These are phyloP conservation scores for Closterium sp. DNA, from an alignment of 139 green algal species.

Conservation along the genomic window DNA sequence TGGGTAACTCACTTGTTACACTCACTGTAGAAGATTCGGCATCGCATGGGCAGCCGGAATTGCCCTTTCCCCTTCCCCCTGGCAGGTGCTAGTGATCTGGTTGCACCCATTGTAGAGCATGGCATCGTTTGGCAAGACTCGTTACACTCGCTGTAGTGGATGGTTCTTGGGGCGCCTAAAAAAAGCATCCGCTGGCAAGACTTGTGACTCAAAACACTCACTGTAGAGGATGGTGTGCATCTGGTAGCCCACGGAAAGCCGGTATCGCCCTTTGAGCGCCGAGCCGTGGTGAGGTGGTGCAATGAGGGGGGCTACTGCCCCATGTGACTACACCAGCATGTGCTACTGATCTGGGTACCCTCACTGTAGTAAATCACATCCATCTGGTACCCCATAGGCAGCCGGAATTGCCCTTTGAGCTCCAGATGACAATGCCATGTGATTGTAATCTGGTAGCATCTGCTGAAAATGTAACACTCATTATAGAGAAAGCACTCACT, in stretches of 20 bases:
- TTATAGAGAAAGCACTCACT: constrained; percentile 34
- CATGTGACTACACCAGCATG: no score
- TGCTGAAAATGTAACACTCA: no score
- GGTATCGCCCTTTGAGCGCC: constrained; percentile 8
- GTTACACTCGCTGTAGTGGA: neutral
- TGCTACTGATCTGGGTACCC: neutral
- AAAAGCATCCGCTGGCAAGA: no score
- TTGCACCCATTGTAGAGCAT: no score
- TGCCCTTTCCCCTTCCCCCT: no score
- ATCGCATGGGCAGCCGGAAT: constrained; percentile 42
- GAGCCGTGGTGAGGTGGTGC: no score
- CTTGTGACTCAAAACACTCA: no score
- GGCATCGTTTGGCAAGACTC: neutral
- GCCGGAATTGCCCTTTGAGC: no score
- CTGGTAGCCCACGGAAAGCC: constrained; percentile 47
- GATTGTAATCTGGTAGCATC: no score
- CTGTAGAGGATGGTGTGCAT: constrained; percentile 43
- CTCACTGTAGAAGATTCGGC: constrained; percentile 29
- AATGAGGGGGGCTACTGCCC: no score
- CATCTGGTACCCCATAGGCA: constrained; percentile 52
- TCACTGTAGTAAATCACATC: constrained; percentile 43
- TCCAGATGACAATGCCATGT: no score
- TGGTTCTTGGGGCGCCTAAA: no score
- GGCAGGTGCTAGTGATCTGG: neutral
- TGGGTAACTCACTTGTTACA: neutral